phyloP scores from a whole-genome alignment of 2,329 filamentous ascomycete species.

The Lachnellula suecica region DNA sequence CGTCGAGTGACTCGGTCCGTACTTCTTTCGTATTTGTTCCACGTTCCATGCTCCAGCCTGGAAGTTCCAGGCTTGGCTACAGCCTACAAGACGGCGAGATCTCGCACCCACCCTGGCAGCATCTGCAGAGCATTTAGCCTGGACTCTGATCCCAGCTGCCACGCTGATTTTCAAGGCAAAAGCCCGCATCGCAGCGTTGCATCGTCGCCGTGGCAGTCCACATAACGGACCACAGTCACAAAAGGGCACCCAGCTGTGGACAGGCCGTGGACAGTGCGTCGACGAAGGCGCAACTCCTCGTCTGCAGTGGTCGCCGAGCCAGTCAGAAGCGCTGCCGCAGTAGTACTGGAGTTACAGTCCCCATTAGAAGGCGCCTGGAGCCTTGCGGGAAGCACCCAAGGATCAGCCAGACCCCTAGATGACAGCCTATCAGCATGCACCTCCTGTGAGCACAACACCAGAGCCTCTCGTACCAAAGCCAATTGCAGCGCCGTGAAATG shows the following conservation, averaged over 20 bases:
- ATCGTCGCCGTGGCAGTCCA: neutral
- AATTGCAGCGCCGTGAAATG: neutral
- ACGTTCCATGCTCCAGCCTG: too few relatives aligned
- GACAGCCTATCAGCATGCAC: neutral
- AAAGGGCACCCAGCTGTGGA: too few relatives aligned
- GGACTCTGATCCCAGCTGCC: conserved; percentile 4
- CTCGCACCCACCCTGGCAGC: neutral
- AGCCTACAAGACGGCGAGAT: too few relatives aligned
- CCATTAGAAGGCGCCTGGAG: neutral
- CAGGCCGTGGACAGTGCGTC: too few relatives aligned
- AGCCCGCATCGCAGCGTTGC: neutral
- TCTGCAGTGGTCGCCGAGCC: neutral
- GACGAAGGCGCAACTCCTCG: too few relatives aligned
- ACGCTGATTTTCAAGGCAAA: conserved; percentile 5
- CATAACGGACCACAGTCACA: too few relatives aligned
- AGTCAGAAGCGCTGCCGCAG: neutral
- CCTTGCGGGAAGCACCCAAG: neutral
- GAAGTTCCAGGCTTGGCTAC: too few relatives aligned
- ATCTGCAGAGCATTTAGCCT: conserved; percentile 2
- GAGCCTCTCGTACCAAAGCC: neutral
- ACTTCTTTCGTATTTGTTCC: too few relatives aligned
- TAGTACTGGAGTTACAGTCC: neutral
- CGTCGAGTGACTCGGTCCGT: too few relatives aligned
- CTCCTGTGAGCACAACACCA: neutral
- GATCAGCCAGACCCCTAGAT: neutral